Evolutionary conservation across 2,329 filamentous ascomycete genomes (phyloP).

Genomic region (Chaetomium globosum): DNA sequence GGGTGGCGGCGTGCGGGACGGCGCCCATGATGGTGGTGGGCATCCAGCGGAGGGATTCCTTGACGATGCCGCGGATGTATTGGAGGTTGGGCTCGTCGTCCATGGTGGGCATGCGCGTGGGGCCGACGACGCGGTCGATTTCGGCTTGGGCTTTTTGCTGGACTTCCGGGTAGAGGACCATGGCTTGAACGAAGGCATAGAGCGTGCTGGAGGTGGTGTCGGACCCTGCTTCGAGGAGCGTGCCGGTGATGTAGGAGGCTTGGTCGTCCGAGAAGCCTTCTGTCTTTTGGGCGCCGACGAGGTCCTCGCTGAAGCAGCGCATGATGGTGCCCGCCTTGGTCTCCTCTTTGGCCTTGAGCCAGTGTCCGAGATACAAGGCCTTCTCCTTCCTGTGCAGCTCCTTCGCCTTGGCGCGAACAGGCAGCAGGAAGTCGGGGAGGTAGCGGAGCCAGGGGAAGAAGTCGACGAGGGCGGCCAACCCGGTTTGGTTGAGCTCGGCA

Average conservation of each 20-base stretch:
- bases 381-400: conserved; percentile 49
- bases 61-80: conserved; percentile 49
- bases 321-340: conserved; percentile 36
- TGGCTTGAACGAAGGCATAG: conserved; percentile 50
- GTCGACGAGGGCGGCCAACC: conserved; percentile 50
- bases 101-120: conserved; percentile 45
- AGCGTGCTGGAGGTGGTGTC: conserved; percentile 50
- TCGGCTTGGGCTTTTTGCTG: conserved; percentile 48
- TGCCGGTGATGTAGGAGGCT: conserved; percentile 42
- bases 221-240: conserved; percentile 46
- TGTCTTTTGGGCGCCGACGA: conserved; percentile 33
- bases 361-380: conserved; percentile 47
- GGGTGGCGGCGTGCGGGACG: conserved; percentile 47
- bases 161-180: conserved; percentile 48
- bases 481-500: conserved; percentile 46
- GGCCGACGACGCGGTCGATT: conserved; percentile 48
- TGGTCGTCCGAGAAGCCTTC: conserved; percentile 41
- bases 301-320: conserved; percentile 37
- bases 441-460: conserved; percentile 49
- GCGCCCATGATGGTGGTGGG: conserved; percentile 46
- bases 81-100: conserved; percentile 46
- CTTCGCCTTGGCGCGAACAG: conserved; percentile 45
- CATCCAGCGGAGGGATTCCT: conserved; percentile 52
- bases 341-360: conserved; percentile 46
- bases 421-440: conserved; percentile 49